Percentiles rank a stretch among this genome's conserved stretches.
These are phyloP conservation scores for Mycogone perniciosa DNA, from an alignment of 2,329 filamentous ascomycete genomes.

Conservation along the genomic window DNA sequence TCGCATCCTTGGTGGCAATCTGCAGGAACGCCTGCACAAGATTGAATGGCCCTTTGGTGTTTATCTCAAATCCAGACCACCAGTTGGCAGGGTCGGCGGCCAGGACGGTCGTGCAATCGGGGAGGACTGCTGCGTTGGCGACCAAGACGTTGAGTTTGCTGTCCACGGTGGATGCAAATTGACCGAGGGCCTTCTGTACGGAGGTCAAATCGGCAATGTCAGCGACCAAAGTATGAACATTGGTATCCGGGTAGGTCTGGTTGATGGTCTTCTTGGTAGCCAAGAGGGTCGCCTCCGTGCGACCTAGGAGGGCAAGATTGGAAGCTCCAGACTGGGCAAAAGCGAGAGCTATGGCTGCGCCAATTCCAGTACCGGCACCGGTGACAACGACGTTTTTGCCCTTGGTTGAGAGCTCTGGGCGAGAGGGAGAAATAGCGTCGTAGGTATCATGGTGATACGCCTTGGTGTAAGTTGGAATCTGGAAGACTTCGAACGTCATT, in stretches of 20 bases:
- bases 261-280: conserved; percentile 38
- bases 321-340: conserved; percentile 39
- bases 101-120: conserved; percentile 12
- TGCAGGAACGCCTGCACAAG: conserved; percentile 23
- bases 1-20: conserved; percentile 20
- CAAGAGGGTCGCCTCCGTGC: conserved; percentile 28
- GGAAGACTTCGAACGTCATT: background rate
- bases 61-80: conserved; percentile 25
- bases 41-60: conserved; percentile 25
- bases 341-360: conserved; percentile 54
- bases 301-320: conserved; percentile 35
- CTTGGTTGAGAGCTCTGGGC: conserved; percentile 31
- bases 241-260: conserved; percentile 40
- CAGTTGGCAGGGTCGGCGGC: conserved; percentile 18
- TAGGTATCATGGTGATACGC: conserved; percentile 21
- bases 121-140: conserved; percentile 25
- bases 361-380: conserved; percentile 57
- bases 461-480: conserved; percentile 8
- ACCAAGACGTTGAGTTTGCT: conserved; percentile 32
- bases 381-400: conserved; percentile 54
- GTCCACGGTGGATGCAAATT: conserved; percentile 18
- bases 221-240: conserved; percentile 27
- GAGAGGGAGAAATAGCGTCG: conserved; percentile 25
- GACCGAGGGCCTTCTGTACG: conserved; percentile 12
- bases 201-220: conserved; percentile 25